Conservation (phyloP, 1,139 yeast genomes). For the Maudiozyma humilis region DNA sequence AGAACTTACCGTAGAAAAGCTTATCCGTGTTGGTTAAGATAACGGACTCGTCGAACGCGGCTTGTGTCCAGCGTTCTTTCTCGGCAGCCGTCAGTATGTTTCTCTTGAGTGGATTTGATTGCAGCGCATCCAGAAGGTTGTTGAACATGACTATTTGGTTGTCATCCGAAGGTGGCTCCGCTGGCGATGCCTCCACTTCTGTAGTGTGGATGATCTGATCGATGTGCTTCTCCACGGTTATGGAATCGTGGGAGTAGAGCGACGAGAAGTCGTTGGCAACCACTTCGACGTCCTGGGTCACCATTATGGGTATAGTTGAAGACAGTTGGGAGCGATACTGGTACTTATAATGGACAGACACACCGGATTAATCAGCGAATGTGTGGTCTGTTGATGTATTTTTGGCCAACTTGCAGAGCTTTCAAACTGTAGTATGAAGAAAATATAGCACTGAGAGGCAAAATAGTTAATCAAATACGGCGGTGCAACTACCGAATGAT, state of each 20-base stretch:
- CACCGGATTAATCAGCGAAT: background rate
- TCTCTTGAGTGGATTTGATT: background rate
- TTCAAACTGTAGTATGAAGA: too few relatives aligned
- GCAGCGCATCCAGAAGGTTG: background rate
- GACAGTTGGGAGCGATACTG: too few relatives aligned
- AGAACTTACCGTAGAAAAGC: constrained; percentile 44
- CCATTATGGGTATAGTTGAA: background rate
- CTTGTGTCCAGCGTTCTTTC: constrained; percentile 29
- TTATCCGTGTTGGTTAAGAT: constrained; percentile 49
- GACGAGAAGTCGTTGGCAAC: constrained; percentile 1
- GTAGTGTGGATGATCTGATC: background rate
- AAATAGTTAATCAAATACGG: too few relatives aligned
- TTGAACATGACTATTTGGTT: constrained; percentile 1
- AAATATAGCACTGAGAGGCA: too few relatives aligned
- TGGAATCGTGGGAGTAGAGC: constrained; percentile 2
- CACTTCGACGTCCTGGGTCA: background rate
- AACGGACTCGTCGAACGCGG: constrained; percentile 44
- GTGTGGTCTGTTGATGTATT: too few relatives aligned
- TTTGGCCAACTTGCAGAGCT: too few relatives aligned
- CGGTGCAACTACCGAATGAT: too few relatives aligned
- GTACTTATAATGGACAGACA: too few relatives aligned
- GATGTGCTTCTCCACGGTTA: background rate
- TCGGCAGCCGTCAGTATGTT: constrained; percentile 2
- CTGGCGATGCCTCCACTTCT: background rate
- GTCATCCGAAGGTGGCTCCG: background rate